Evolutionary conservation across 306 rosid genomes (phyloP).

Genomic region (Castanea sativa): DNA sequence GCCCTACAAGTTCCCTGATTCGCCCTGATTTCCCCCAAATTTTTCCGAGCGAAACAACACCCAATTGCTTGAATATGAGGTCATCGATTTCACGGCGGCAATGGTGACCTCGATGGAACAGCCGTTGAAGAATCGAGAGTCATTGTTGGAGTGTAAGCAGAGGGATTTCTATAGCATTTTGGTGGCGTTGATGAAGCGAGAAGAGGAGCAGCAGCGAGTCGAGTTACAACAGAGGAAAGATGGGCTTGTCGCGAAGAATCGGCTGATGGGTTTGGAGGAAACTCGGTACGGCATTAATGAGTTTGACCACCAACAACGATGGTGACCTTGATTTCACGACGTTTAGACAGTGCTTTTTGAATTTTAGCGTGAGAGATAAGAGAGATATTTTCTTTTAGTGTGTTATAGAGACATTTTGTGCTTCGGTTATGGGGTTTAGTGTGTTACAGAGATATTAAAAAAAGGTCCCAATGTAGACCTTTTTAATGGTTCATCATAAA

Average conservation of each 20-base stretch:
- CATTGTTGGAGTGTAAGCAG: constrained; percentile 73
- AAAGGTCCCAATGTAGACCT: no score
- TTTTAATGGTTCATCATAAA: no score
- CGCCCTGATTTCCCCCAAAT: constrained; percentile 10
- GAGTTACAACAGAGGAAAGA: constrained; percentile 95
- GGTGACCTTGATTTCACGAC: no score
- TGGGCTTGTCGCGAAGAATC: constrained; percentile 87
- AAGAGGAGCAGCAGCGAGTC: constrained; percentile 78
- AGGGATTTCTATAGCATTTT: constrained; percentile 72
- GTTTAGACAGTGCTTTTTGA: no score
- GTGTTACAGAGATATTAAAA: no score
- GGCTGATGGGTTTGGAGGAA: constrained; percentile 76
- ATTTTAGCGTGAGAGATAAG: no score
- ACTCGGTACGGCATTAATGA: constrained; percentile 64
- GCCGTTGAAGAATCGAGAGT: constrained; percentile 80
- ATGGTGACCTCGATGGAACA: constrained; percentile 45
- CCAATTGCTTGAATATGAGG: not conserved
- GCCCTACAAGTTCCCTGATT: constrained; percentile 38
- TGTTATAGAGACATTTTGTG: no score
- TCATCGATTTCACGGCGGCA: constrained; percentile 48
- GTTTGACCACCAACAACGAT: no score
- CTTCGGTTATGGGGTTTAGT: no score
- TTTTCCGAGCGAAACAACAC: not conserved
- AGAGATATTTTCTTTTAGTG: no score
- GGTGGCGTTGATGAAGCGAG: constrained; percentile 75